phyloP scores from a whole-genome alignment of 768 basidiomycete genomes.

The Ramaria sp. region DNA sequence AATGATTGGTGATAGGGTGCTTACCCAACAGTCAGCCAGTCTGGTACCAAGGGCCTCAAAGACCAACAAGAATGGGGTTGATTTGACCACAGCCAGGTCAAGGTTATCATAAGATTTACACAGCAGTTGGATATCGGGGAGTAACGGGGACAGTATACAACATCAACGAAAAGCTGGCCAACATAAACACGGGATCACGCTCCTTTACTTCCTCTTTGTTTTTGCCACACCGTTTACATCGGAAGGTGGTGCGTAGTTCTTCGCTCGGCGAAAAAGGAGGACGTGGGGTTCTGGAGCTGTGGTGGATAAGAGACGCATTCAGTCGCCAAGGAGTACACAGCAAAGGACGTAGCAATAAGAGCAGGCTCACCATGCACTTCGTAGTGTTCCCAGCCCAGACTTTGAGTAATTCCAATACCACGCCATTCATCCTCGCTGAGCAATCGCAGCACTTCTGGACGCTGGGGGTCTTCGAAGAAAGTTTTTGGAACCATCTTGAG shows the following conservation, averaged over 20 bases:
- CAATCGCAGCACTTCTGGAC: constrained; percentile 67
- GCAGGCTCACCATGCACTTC: constrained; percentile 76
- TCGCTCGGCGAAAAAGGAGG: constrained; percentile 78
- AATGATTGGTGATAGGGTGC: not conserved
- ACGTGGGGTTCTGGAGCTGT: constrained; percentile 89
- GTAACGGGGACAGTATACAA: not conserved
- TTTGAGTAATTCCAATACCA: constrained; percentile 92
- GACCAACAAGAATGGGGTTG: not conserved
- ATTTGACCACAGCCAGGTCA: not conserved
- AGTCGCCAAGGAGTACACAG: constrained; percentile 6
- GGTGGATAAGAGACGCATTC: not conserved
- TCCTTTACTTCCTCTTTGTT: constrained; percentile 3
- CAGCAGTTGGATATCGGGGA: not conserved
- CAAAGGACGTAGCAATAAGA: not conserved
- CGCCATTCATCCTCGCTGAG: constrained; percentile 88
- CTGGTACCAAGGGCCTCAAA: not conserved
- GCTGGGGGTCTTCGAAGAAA: constrained; percentile 42
- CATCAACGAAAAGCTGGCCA: not conserved
- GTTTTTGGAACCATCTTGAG: constrained; percentile 88
- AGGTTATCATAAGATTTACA: not conserved
- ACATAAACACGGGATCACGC: not conserved
- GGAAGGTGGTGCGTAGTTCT: constrained; percentile 28
- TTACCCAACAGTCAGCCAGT: not conserved
- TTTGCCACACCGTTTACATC: not conserved
- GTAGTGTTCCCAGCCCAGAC: constrained; percentile 94